These are phyloP conservation scores for Dillenia turbinata DNA, from an alignment of 164 flowering plant genomes.

Conservation along the genomic window DNA sequence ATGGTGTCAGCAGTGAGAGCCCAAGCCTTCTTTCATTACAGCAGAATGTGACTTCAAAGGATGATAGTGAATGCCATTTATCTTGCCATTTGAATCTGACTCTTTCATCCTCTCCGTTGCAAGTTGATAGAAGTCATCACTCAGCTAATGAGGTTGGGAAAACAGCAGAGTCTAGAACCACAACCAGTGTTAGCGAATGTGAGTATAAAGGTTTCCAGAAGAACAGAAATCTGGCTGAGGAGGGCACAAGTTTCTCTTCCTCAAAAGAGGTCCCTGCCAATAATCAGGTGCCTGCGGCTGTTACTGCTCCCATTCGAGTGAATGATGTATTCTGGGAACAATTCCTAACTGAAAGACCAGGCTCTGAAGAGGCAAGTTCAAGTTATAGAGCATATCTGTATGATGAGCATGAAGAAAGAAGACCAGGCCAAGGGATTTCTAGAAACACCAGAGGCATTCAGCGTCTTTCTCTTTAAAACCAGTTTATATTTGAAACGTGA, in stretches of 20 bases:
- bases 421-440: conserved; percentile 33
- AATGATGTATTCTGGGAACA: conserved; percentile 98
- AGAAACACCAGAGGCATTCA: conserved; percentile 43
- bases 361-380: conserved; percentile 85
- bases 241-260: conserved; percentile 24
- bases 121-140: conserved; percentile 21
- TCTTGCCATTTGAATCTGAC: conserved; percentile 79
- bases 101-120: conserved; percentile 72
- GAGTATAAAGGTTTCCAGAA: conserved; percentile 18
- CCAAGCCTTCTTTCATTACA: conserved; percentile 26
- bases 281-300: conserved; percentile 33
- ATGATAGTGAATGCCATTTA: conserved; percentile 55
- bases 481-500: neutral
- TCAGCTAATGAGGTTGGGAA: conserved; percentile 27
- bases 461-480: conserved; percentile 55
- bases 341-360: conserved; percentile 91
- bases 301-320: conserved; percentile 45
- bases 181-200: conserved; percentile 27
- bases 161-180: conserved; percentile 28
- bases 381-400: conserved; percentile 29
- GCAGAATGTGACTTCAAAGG: conserved; percentile 26
- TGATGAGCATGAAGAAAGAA: conserved; percentile 61
- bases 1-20: conserved; percentile 26
- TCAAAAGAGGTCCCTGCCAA: conserved; percentile 29
- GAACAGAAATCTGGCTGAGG: conserved; percentile 18